Percentiles rank a stretch among this genome's conserved stretches.
Evolutionary conservation across 352 stramenopile species (phyloP).

Genomic region (Phytophthora vignae): DNA sequence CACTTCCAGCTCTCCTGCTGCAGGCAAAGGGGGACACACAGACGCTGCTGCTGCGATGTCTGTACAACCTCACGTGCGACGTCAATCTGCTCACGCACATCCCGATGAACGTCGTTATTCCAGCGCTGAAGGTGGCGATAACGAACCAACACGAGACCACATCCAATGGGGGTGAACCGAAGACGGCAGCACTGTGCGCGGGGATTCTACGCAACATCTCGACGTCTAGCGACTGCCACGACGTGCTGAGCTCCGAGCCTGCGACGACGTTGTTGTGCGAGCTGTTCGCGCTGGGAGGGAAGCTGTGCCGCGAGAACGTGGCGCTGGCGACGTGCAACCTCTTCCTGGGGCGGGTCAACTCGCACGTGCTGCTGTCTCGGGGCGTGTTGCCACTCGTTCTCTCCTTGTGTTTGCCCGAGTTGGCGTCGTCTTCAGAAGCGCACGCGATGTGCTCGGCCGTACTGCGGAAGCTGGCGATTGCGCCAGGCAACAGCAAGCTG

Average conservation of each 20-base stretch:
- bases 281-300: constrained; percentile 56
- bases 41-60: constrained; percentile 54
- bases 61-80: constrained; percentile 76
- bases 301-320: constrained; percentile 54
- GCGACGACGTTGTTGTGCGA: constrained; percentile 53
- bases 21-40: constrained; percentile 45
- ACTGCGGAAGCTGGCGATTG: constrained; percentile 70
- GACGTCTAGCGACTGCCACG: constrained; percentile 44
- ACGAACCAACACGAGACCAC: constrained; percentile 9
- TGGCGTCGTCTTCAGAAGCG: constrained; percentile 22
- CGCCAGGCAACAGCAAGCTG: constrained; percentile 69
- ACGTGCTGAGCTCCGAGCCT: constrained; percentile 46
- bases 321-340: constrained; percentile 72
- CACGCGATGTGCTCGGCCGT: constrained; percentile 63
- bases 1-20: constrained; percentile 45
- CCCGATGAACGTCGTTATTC: constrained; percentile 30
- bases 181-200: constrained; percentile 40
- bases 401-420: constrained; percentile 46
- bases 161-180: constrained; percentile 9
- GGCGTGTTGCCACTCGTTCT: constrained; percentile 64
- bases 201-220: constrained; percentile 68
- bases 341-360: constrained; percentile 73
- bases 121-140: constrained; percentile 29
- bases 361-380: constrained; percentile 53
- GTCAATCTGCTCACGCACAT: constrained; percentile 33